Percentiles rank a stretch among this genome's conserved stretches.
Evolutionary conservation across 805 yeast species (phyloP).

Genomic region (Kuraishia molischiana): DNA sequence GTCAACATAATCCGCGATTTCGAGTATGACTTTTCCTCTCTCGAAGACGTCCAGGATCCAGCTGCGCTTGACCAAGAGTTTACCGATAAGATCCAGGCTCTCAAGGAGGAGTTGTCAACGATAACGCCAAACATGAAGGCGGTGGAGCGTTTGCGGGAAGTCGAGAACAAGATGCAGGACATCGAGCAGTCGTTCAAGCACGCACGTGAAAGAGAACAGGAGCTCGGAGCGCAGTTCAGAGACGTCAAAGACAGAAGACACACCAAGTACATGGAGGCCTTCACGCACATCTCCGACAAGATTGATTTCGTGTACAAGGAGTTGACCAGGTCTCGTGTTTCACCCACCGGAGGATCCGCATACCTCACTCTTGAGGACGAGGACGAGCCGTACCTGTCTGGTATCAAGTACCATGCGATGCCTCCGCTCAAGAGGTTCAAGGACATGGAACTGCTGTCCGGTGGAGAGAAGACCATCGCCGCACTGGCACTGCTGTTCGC

Average conservation of each 20-base stretch:
- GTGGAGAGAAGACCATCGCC: conserved; percentile 96
- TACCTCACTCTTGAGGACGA: conserved; percentile 78
- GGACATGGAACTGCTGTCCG: conserved; percentile 87
- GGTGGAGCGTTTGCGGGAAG: conserved; percentile 61
- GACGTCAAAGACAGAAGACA: conserved; percentile 50
- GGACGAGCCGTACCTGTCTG: conserved; percentile 80
- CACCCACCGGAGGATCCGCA: conserved; percentile 91
- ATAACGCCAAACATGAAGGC: conserved; percentile 83
- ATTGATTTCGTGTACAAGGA: conserved; percentile 81
- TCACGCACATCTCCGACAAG: conserved; percentile 59
- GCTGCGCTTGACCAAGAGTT: conserved; percentile 17
- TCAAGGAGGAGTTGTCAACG: conserved; percentile 25
- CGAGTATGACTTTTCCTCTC: conserved; percentile 41
- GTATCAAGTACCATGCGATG: conserved; percentile 86
- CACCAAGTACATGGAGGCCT: conserved; percentile 59
- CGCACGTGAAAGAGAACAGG: conserved; percentile 53
- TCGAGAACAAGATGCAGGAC: conserved; percentile 46
- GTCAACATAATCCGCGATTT: conserved; percentile 29
- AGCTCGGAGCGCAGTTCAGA: conserved; percentile 44
- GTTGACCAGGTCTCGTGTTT: conserved; percentile 59
- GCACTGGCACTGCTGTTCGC: conserved; percentile 90
- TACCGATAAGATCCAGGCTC: conserved; percentile 24
- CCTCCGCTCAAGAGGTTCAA: conserved; percentile 92
- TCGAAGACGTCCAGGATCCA: conserved; percentile 31
- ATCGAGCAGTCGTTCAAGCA: conserved; percentile 55